Evolutionary conservation across 371 early-diverging fungal genomes (phyloP).

Genomic region (Syncephalastrum sp.): DNA sequence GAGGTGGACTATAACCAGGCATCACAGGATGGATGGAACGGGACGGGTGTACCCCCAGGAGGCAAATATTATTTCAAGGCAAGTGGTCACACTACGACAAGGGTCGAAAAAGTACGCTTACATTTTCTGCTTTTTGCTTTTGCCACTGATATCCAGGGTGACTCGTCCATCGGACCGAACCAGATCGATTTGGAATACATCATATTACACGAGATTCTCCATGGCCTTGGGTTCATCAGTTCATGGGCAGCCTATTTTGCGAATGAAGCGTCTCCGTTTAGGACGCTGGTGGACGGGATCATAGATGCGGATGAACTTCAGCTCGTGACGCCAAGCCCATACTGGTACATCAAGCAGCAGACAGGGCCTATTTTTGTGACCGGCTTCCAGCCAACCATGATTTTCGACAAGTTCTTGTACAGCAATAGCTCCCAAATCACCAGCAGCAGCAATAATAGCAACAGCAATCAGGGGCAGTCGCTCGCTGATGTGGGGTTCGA

Average conservation of each 20-base stretch:
- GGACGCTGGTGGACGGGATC: constrained; percentile 32
- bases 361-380: constrained; percentile 45
- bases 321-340: constrained; percentile 34
- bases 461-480: not conserved
- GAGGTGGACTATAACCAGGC: constrained; percentile 26
- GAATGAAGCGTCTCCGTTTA: constrained; percentile 32
- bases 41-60: constrained; percentile 30
- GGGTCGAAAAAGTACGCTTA: too few species aligned
- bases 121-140: too few species aligned
- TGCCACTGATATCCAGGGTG: constrained; percentile 16
- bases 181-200: constrained; percentile 44
- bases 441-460: too few species aligned
- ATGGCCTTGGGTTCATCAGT: constrained; percentile 44
- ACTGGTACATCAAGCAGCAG: constrained; percentile 32
- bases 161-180: constrained; percentile 22
- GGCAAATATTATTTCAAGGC: constrained; percentile 46
- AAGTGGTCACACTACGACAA: not conserved
- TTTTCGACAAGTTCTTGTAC: constrained; percentile 47
- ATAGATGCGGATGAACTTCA: constrained; percentile 36
- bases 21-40: constrained; percentile 29
- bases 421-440: constrained; percentile 5
- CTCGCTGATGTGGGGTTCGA: constrained; percentile 29
- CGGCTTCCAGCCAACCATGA: constrained; percentile 46
- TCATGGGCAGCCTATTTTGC: constrained; percentile 53
- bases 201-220: constrained; percentile 44